Percentiles rank a stretch among this genome's conserved stretches.
Evolutionary conservation across 1,284 basidiomycete species (phyloP).

Genomic region (Ceratobasidium sp.): DNA sequence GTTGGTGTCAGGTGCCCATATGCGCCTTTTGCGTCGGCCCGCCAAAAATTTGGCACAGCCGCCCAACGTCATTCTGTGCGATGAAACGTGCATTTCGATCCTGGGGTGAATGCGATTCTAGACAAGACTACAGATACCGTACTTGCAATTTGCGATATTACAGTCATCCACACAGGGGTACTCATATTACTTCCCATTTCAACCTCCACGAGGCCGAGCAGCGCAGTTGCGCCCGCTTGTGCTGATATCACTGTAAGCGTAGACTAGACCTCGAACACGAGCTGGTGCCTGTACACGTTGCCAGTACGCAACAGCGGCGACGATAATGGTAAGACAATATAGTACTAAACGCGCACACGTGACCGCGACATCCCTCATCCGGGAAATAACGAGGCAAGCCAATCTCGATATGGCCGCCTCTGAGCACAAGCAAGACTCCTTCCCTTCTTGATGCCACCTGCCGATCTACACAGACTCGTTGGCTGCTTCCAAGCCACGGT

Average conservation of each 20-base stretch:
- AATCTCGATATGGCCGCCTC: not conserved
- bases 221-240: not conserved
- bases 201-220: constrained; percentile 7
- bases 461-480: not conserved
- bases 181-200: constrained; percentile 3
- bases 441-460: not conserved
- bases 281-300: not conserved
- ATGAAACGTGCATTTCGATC: not conserved
- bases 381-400: not conserved
- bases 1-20: not conserved
- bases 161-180: constrained; percentile 7
- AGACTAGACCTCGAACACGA: not conserved
- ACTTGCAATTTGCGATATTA: not conserved
- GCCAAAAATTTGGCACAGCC: not conserved
- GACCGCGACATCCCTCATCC: constrained; percentile 12
- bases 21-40: not conserved
- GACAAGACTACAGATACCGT: not conserved
- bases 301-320: not conserved
- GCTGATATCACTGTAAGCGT: not conserved
- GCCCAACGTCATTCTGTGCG: constrained; percentile 7
- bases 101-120: not conserved
- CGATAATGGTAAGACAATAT: not conserved
- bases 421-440: not conserved
- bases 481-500: not conserved
- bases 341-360: constrained; percentile 23